phyloP scores from a whole-genome alignment of 1,139 yeast genomes.

The Wickerhamomyces sp. region DNA sequence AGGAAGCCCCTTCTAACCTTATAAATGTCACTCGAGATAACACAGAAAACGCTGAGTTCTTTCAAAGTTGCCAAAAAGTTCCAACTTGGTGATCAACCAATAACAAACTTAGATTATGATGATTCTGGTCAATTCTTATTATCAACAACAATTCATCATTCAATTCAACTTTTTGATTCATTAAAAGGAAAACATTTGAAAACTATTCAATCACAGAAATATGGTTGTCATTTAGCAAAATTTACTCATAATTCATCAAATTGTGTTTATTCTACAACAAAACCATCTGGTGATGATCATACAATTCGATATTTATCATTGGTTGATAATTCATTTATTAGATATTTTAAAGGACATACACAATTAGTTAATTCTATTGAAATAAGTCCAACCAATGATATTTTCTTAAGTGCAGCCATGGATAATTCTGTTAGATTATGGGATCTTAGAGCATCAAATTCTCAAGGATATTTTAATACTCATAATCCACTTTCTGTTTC shows the following conservation, averaged over 20 bases:
- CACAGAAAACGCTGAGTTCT: constrained; percentile 39
- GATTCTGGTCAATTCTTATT: constrained; percentile 77
- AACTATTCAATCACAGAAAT: constrained; percentile 78
- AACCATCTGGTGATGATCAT: constrained; percentile 52
- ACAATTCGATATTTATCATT: constrained; percentile 72
- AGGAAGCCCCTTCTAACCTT: constrained; percentile 15
- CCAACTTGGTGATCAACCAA: constrained; percentile 47
- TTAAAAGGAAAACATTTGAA: constrained; percentile 57
- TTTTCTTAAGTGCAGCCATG: constrained; percentile 61
- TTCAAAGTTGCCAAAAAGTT: constrained; percentile 56
- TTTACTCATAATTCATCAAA: constrained; percentile 75
- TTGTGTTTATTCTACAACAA: constrained; percentile 81
- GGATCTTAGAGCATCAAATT: constrained; percentile 67
- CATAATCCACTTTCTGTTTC: constrained; percentile 57
- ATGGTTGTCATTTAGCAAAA: constrained; percentile 84
- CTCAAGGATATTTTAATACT: constrained; percentile 58
- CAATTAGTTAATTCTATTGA: constrained; percentile 68
- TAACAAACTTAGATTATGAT: constrained; percentile 83
- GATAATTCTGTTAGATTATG: constrained; percentile 83
- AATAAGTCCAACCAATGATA: constrained; percentile 67
- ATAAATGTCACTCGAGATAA: constrained; percentile 26
- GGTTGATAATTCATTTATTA: constrained; percentile 70
- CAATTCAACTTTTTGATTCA: constrained; percentile 79
- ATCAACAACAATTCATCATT: constrained; percentile 76
- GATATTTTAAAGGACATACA: constrained; percentile 86